A percentile compares a stretch with the other conserved stretches of the same genome.
These are phyloP conservation scores for Psophocarpus tetragonolobus DNA, from an alignment of 306 rosid species.

Conservation along the genomic window DNA sequence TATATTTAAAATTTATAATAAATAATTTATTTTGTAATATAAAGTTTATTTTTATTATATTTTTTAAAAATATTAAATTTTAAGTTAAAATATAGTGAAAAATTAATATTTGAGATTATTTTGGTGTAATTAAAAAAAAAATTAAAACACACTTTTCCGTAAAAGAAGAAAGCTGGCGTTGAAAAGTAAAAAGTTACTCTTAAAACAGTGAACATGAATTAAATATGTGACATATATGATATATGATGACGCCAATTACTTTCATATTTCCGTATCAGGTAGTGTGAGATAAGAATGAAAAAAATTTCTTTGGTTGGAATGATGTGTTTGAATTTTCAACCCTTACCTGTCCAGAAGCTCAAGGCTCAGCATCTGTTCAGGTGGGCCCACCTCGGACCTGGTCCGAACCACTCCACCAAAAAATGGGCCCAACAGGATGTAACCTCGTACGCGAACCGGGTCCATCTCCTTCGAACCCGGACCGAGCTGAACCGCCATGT, in stretches of 20 bases:
- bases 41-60: too few relatives aligned
- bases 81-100: too few relatives aligned
- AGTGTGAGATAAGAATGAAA: neutral
- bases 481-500: constrained; percentile 62
- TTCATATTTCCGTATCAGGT: neutral
- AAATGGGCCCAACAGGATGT: constrained; percentile 65
- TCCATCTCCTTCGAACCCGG: constrained; percentile 29
- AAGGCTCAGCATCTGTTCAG: constrained; percentile 47
- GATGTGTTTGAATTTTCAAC: neutral
- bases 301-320: neutral
- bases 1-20: too few relatives aligned
- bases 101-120: too few relatives aligned
- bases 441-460: constrained; percentile 62
- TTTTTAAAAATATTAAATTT: too few relatives aligned
- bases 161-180: too few relatives aligned
- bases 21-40: too few relatives aligned
- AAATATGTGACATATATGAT: too few relatives aligned
- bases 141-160: too few relatives aligned
- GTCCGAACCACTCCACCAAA: constrained; percentile 79
- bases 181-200: neutral
- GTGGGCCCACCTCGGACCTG: constrained; percentile 68
- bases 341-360: constrained; percentile 71
- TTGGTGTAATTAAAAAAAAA: too few relatives aligned
- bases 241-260: too few relatives aligned
- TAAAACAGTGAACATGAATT: neutral